A percentile compares a stretch with the other conserved stretches of the same genome.
phyloP scores from a whole-genome alignment of 164 flowering plant genomes.

The Taxillus chinensis region DNA sequence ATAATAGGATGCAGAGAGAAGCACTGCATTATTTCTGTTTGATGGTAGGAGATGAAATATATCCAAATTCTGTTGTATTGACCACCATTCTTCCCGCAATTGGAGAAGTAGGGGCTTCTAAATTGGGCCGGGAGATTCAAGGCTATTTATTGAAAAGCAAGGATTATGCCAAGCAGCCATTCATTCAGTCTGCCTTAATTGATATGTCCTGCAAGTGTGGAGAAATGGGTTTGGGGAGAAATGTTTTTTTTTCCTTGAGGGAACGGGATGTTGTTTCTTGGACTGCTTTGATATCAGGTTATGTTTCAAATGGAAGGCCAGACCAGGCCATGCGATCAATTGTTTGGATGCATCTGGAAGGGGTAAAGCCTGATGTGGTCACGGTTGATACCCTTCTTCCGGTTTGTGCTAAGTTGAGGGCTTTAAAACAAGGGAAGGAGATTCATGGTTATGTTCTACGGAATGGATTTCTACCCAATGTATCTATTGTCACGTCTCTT shows the following conservation, averaged over 20 bases:
- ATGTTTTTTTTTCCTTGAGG: slow-evolving; percentile 45
- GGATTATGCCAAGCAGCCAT: slow-evolving; percentile 36
- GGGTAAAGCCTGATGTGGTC: slow-evolving; percentile 80
- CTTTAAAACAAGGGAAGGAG: slow-evolving; percentile 63
- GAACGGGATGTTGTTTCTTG: slow-evolving; percentile 71
- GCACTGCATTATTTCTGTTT: slow-evolving; percentile 48
- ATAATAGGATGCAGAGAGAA: slow-evolving; percentile 50
- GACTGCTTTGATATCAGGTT: slow-evolving; percentile 87
- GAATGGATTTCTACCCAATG: slow-evolving; percentile 54
- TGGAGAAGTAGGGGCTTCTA: slow-evolving; percentile 41
- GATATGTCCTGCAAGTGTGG: slow-evolving; percentile 91
- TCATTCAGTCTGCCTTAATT: slow-evolving; percentile 58
- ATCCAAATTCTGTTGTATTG: slow-evolving; percentile 59
- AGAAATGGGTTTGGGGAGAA: slow-evolving; percentile 58
- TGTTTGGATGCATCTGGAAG: slow-evolving; percentile 93
- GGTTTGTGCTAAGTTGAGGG: slow-evolving; percentile 57
- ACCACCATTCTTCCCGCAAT: slow-evolving; percentile 59
- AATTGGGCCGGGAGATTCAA: slow-evolving; percentile 67
- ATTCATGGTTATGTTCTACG: slow-evolving; percentile 62
- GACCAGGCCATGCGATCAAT: slow-evolving; percentile 76
- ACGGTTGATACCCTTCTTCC: slow-evolving; percentile 78
- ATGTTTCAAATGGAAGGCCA: slow-evolving; percentile 57
- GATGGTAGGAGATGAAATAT: slow-evolving; percentile 55
- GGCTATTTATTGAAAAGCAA: slow-evolving; percentile 54
- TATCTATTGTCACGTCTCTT: slow-evolving; percentile 61